Evolutionary conservation across 2,329 filamentous ascomycete species (phyloP).

Genomic region (Penicillium concentricum): DNA sequence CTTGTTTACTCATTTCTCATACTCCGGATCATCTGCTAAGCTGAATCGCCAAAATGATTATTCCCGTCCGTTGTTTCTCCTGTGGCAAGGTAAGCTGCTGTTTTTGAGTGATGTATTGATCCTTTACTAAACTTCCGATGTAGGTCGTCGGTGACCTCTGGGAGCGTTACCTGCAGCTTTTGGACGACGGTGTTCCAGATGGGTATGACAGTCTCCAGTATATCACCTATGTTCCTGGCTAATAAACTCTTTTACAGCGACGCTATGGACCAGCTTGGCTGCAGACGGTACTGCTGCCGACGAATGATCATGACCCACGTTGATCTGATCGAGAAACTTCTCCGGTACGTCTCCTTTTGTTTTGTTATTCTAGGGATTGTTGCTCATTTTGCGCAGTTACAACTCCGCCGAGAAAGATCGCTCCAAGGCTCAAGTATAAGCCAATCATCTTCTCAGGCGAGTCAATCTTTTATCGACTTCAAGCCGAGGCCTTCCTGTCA

Average conservation of each 20-base stretch:
- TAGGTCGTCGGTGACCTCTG: conserved; percentile 96
- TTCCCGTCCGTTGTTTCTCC: conserved; percentile 96
- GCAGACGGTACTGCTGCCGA: conserved; percentile 96
- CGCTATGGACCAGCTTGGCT: conserved; percentile 90
- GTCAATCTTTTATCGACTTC: background rate
- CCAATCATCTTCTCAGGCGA: conserved; percentile 1
- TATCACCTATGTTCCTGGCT: conserved; percentile 2
- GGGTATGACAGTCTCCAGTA: conserved; percentile 53
- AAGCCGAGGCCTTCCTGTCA: background rate
- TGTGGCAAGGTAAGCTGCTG: conserved; percentile 82
- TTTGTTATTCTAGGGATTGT: background rate
- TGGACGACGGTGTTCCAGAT: conserved; percentile 73
- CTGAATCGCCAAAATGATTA: conserved; percentile 69
- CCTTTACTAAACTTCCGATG: conserved; percentile 11
- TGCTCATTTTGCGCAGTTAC: conserved; percentile 21
- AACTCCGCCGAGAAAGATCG: conserved; percentile 35
- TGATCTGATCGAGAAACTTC: conserved; percentile 95
- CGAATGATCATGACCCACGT: conserved; percentile 99
- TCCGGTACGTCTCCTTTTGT: conserved; percentile 65
- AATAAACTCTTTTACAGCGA: conserved; percentile 58
- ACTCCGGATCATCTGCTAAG: background rate
- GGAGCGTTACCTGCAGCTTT: conserved; percentile 89
- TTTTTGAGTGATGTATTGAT: conserved; percentile 1
- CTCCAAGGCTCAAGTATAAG: conserved; percentile 26
- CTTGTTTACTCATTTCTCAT: conserved; percentile 2